Base-by-base conservation (phyloP, 2,329 filamentous ascomycete species). In the Tolypocladium paradoxum region DNA sequence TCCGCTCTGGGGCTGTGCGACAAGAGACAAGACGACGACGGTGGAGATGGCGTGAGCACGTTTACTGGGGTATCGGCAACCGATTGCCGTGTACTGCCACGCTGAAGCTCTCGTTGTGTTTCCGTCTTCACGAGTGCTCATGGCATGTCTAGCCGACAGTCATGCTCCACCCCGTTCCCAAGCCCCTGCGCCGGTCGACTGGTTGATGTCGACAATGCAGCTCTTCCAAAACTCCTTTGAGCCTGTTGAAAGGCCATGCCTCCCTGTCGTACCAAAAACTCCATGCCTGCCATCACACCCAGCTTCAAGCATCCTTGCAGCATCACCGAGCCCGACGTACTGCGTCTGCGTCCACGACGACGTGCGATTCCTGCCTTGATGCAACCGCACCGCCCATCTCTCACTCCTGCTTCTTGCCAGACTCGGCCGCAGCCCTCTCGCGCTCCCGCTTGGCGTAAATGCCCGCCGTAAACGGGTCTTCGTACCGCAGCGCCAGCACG, bases 401-500 rank as follows among this genome's bases (percentile, higher is more conserved):
- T 72, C 68, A 81, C 58, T 73, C 73, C 59, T 71, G 67, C 71
- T 82, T 82, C 73, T 81, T 80, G 61, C 68, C 69, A 53, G 72
- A 68, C 45, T 70, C 65, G 51, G 62, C 67, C 48, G 68, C 73
- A 33, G 75, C 77, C 58, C 76, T 74, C 65, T 82, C 76, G 54
- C 71, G 71, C 54, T 90, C 87, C 56, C 88, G 79, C 82, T 93
- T 95, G 60, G 85, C 87, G 70, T 97, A 99, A 65, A 99, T 99
- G 59, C 81, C 88, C 3, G 83, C 82, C 7, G 93, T 99, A 72
- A 97, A 99, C 5, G 92, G 92, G 70, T 97, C 92, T 76, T 97
- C 92, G 73, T 84, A 96, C 62, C 76, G 76, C 65, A 96, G 76
- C 12, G 92, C 92, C 57, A 96, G 71, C 65, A 84, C 75, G 71